Base-by-base conservation (phyloP, 2,329 filamentous ascomycete genomes). In the Sphaerostilbella broomeana region DNA sequence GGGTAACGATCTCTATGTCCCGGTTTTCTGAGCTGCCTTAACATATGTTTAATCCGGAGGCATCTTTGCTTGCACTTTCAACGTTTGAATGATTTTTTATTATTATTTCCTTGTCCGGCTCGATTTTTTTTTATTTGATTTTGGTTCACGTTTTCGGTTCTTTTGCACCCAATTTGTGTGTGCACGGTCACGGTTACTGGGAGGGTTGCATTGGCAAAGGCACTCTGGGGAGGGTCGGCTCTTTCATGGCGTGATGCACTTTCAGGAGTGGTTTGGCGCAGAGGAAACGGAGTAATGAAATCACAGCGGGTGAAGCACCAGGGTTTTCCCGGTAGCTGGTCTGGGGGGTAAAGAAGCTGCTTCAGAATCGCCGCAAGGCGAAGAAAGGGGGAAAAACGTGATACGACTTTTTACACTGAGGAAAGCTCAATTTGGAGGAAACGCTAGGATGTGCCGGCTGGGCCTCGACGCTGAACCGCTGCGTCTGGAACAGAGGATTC, bases 231-330 rank as follows among this genome's bases (percentile, higher is more conserved):
- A 41, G 16, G 42, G 42, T 34, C 29, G 37, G 37, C 42, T 44
- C 37, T 44, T 44, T 44, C 38, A 44, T 34, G 42, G 42, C 42
- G 42, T 41, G 42, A 41, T 44, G 42, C 42, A 41, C 40, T 41
- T 40, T 44, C 33, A 27, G 40, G 27, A 36, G 40, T 27, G 42
- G 42, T 44, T 44, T 34, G 42, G 42, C 42, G 42, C 42, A 44
- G 42, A 34, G 37, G 38, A 40, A 32, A 40, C 38, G 42, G 42
- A 44, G 42, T 44, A 44, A 32, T 40, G 42, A 44, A 40, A 36
- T 30, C 42, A 42, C 25, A 30, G 40, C 32, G 34, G 40, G 35
- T 43, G 35, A 39, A 35, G 35, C 40, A 30, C 40, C 35, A 26
- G 34, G 40, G 31, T 10, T 43, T 39, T 43, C 35, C 28, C 35